These are phyloP conservation scores for Athelia psychrophila DNA, from an alignment of 1,284 basidiomycete genomes.

Conservation along the genomic window DNA sequence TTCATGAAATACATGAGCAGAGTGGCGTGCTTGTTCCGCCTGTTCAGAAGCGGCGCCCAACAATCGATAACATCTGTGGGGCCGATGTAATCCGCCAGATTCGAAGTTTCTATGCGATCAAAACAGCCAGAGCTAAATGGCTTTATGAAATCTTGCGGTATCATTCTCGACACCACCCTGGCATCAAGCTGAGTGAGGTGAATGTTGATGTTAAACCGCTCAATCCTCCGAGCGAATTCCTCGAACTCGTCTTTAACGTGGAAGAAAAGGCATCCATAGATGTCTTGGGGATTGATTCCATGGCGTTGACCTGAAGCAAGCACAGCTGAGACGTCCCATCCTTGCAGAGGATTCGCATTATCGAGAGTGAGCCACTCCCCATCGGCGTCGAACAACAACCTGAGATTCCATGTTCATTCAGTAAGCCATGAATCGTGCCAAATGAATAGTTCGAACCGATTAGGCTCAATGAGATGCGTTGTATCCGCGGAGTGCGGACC, in stretches of 20 bases:
- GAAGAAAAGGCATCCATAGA: conserved; percentile 42
- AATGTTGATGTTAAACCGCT: conserved; percentile 31
- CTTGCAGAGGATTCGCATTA: conserved; percentile 31
- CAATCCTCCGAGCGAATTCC: conserved; percentile 35
- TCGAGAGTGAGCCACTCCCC: conserved; percentile 35
- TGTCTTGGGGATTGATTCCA: conserved; percentile 32
- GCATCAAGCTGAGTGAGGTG: conserved; percentile 34
- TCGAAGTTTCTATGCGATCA: not conserved
- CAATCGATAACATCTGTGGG: not conserved
- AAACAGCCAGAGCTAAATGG: not conserved
- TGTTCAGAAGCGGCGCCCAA: not conserved
- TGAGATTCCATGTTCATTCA: conserved; percentile 13
- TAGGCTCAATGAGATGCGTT: conserved; percentile 34
- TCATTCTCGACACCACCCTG: not conserved
- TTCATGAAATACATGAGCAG: no score
- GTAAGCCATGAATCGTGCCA: not conserved
- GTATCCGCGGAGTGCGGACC: conserved; percentile 34
- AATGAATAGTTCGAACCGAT: conserved; percentile 25
- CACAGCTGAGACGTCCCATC: conserved; percentile 34
- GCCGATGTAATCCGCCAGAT: not conserved
- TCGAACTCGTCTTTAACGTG: conserved; percentile 38
- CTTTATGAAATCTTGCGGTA: not conserved
- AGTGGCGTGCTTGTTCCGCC: not conserved
- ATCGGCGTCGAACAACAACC: conserved; percentile 34
- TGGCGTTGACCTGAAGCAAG: conserved; percentile 26